Percentiles rank a stretch among this genome's conserved stretches.
Conservation (phyloP, 139 green algal genomes). For the Tetraselmis striata region DNA sequence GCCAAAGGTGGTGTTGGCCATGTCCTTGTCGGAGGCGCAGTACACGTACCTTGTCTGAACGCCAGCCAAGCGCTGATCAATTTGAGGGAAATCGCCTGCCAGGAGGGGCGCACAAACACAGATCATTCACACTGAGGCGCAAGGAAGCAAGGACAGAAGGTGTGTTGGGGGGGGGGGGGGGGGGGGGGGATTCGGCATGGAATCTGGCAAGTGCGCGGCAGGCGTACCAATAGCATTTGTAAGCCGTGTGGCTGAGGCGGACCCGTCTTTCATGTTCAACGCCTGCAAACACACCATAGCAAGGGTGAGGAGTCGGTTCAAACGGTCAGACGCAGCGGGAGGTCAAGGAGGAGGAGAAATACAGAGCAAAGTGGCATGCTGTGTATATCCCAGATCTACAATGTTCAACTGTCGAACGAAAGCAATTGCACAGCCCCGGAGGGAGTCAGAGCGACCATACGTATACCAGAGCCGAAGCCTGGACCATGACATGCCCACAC, state of each 20-base stretch:
- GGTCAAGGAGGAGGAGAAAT: neutral
- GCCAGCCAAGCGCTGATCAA: neutral
- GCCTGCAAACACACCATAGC: neutral
- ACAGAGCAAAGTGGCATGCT: neutral
- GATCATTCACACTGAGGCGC: neutral
- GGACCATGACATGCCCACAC: neutral
- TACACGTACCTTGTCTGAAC: neutral
- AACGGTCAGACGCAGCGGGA: too few relatives aligned
- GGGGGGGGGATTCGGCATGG: neutral
- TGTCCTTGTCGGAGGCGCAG: constrained; percentile 3
- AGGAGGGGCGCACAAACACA: too few relatives aligned
- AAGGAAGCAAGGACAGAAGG: neutral
- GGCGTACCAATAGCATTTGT: neutral
- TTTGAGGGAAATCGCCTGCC: neutral
- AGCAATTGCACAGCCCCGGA: too few relatives aligned
- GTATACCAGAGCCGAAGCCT: too few relatives aligned
- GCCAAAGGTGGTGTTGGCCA: constrained; percentile 18
- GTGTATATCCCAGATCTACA: too few relatives aligned
- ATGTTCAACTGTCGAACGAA: too few relatives aligned
- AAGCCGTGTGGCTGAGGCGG: neutral
- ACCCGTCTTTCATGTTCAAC: neutral
- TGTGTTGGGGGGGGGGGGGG: neutral
- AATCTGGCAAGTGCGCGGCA: too few relatives aligned
- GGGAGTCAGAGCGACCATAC: too few relatives aligned
- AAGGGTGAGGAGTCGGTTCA: too few relatives aligned